Base-by-base conservation (phyloP, 1,284 basidiomycete species). In the Ceratobasidium sp. region DNA sequence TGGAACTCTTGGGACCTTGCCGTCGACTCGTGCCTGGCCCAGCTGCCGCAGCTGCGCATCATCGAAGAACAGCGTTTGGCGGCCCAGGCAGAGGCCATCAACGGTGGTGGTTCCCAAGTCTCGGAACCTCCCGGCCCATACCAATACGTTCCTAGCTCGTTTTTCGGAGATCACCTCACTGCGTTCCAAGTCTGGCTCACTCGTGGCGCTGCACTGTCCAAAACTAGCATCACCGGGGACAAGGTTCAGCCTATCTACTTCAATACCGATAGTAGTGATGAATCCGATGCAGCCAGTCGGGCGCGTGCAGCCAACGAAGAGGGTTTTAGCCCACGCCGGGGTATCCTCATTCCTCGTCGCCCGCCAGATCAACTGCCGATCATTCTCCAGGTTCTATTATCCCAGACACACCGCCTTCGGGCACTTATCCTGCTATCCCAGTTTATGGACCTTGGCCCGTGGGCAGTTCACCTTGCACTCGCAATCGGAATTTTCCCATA, bases 401-500 rank as follows among this genome's bases (percentile, higher is more conserved):
- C 97, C 0, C 98, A 99, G 81, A 95, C 96, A 0, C 97, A 99
- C 84, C 93, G 97, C 66, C 89, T 99, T 11, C 92, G 96, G 13
- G 97, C 98, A 0, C 90, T 99, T 78, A 97, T 98, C 81, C 89
- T 99, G n/a, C 89, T 99, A 11, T 97, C 96, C 51, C 95, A 97
- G 84, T 99, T 99, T 81, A 95, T 99, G 80, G 98, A 99, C 83
- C 89, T 99, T 1, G 97, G 97, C 0, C 97, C 97, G 6, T 99
- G 97, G 97, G 97, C 98, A 0, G 98, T 99, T 76, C 95, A 98
- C 80, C 90, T 98, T 51, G 96, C 98, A 7, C 88, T 99, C 49
- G 95, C 95, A n/a, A 98, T 99, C 81, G 97, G 97, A 25, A 99
- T 99, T 82, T 99, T 99, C 86, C 98, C 98, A 1, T 99, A 99